Base-by-base conservation (phyloP, 768 basidiomycete species). In the Clitopilus passeckerianus region DNA sequence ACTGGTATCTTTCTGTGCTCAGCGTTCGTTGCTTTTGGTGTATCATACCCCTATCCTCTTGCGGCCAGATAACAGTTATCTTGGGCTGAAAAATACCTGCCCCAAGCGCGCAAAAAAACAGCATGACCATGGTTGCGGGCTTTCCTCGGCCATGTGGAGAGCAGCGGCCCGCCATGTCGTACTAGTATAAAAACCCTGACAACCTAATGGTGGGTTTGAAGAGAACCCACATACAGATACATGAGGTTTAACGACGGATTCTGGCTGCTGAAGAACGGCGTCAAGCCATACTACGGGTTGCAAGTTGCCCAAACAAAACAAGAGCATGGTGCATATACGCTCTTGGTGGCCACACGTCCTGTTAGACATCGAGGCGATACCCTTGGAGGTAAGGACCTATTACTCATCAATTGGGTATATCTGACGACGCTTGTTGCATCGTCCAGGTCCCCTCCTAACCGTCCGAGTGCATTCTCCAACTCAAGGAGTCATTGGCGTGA, bases 211-310 rank as follows among this genome's bases (percentile, higher is more conserved):
- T 34, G 16, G 18, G 22, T 5, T 23, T 30, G 27, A 30, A 30
- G 46, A 18, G 22, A 18, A 57, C 10, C 46, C 16, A 46, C 6
- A 10, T 34, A n/a, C 22, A n/a, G 14, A 53, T 56, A 58, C 44
- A 90, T 88, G 86, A 86, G 82, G 66, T 86, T 87, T 75, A 87
- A 83, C 76, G 87, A 89, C 72, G 86, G 87, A 20, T 85, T 89
- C 66, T 89, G 86, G 86, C 77, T 87, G 22, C 70, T 85, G 63
- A 85, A 85, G 64, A 74, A 80, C 61, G 87, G 84, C 41, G 80
- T 86, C 59, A 85, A 82, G 65, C 77, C 85, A 12, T 78, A 77
- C 60, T 85, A 83, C 59, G 87, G 82, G 30, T 74, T 89, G 44
- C 84, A 89, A 64, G 86, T 86, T 35, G 81, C 81, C 34, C 79